Evolutionary conservation across 257 asterid genomes (phyloP), one percentile per base, ranked within the genome.

Genomic region (Penstemon eatonii): DNA sequence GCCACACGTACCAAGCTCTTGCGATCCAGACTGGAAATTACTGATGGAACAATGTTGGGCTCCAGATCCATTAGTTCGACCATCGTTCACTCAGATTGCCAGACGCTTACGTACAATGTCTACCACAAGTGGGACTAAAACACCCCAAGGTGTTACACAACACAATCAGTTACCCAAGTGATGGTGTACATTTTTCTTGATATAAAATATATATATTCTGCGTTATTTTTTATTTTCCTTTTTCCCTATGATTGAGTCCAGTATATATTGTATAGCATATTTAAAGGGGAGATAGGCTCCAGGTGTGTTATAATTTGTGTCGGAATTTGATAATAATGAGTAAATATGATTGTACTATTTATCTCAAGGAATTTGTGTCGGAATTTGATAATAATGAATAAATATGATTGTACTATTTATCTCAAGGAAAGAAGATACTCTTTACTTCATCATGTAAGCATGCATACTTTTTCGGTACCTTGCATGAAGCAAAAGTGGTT

Each of bases 21-120:
- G 98, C 11, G 98, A 87, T 38, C 67, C 87, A 0, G 96, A 87
- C 36, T 92, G 98, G 96, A 81, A 82, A 75, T 11, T 83, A 78
- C 85, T 92, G 60, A 92, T 92, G 98, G 98, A 92, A 78, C 96
- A 87, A 62, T 92, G 98, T 36, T 92, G 98, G 98, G 96, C 98
- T 5, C 98, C 98, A 0, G 95, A 92, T 60, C 96, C 98, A 8
- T 56, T 79, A 56, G 82, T 55, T 43, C 87, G 98, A 10, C 98
- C 98, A 3, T 80, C 87, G 8, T 92, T 92, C 84, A 83, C 98
- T 3, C 90, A 92, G 72, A 92, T 92, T 46, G 91, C 96, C 8
- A 56, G 92, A 25, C 92, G 91, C n/a, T 60, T 92, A 51, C 92
- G 96, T 57, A 56, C 74, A 57, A 87, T 92, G 96, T 70, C 86